phyloP scores from a whole-genome alignment of 176 grass and related monocot species.

The Zea luxurians region DNA sequence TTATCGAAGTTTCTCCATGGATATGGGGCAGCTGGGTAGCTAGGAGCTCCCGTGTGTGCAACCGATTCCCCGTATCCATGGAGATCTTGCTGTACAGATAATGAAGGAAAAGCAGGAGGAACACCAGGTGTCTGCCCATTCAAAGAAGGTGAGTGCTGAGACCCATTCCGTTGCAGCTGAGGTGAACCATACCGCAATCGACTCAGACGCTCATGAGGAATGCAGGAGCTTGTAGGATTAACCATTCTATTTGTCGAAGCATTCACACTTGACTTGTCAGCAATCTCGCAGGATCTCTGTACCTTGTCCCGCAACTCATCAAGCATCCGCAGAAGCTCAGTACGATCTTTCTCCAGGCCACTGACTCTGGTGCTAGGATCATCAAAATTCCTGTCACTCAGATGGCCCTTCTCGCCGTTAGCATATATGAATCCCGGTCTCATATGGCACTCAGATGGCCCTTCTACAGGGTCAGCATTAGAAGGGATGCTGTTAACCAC shows the following conservation, averaged over 20 bases:
- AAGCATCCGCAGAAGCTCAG: conserved; percentile 70
- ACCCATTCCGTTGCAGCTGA: conserved; percentile 50
- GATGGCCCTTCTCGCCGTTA: conserved; percentile 9
- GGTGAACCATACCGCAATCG: conserved; percentile 54
- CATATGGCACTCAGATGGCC: conserved; percentile 43
- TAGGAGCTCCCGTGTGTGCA: conserved; percentile 51
- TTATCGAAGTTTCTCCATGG: conserved; percentile 58
- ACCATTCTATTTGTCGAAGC: conserved; percentile 14
- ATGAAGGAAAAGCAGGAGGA: conserved; percentile 49
- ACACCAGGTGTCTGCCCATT: conserved; percentile 40
- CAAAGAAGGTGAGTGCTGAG: conserved; percentile 42
- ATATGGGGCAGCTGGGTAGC: conserved; percentile 57
- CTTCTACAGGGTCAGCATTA: conserved; percentile 37
- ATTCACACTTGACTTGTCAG: conserved; percentile 53
- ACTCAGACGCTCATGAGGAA: conserved; percentile 45
- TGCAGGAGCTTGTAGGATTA: conserved; percentile 36
- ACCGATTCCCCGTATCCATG: conserved; percentile 41
- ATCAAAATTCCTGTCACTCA: conserved; percentile 31
- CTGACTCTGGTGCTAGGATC: conserved; percentile 46
- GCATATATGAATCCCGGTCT: conserved; percentile 36
- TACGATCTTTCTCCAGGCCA: conserved; percentile 60
- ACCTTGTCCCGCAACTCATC: conserved; percentile 88
- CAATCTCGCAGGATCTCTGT: conserved; percentile 69
- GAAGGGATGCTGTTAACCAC: conserved; percentile 24
- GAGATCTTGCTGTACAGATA: conserved; percentile 47